Evolutionary conservation across 495 filamentous ascomycete genomes (phyloP), one percentile per base, ranked within the genome.

Genomic region (Neurospora sp.): DNA sequence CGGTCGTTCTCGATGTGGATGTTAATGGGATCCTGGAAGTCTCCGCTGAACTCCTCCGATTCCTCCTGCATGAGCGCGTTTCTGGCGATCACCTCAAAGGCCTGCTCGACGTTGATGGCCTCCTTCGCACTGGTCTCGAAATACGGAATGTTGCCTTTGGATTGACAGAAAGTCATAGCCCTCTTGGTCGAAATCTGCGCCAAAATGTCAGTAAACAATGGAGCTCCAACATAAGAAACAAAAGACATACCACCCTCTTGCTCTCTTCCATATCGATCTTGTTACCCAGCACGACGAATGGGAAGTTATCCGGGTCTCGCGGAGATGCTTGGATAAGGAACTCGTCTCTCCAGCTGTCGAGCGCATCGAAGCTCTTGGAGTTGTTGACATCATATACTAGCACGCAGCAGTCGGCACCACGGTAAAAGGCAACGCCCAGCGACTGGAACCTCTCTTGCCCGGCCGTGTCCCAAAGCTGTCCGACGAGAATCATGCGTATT

Each of bases 71-170:
- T 92, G 35, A 99, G 86, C 12, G 96, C 96, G 81, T 97, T 97
- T 77, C 93, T 88, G 73, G 96, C 96, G 79, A 99, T 98, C n/a
- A 97, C 96, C 86, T 98, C 96, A 80, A 99, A 99, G 69, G 96
- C 96, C 82, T 98, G 93, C 85, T 99, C 96, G 16, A 99, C 96
- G 77, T 98, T 98, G 79, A 97, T 89, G 37, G 94, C 96, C 81
- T 99, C 96, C 86, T 99, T 99, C 44, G 96, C 96, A 83, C 94
- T 98, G 8, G 96, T 98, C 87, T 99, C 96, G 78, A 98, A 99
- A 81, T 98, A 99, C 3, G 96, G 96, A 74, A 99, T 97, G 70
- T 91, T 92, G 38, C 96, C 96, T 82, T 98, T 98, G 35, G 93
- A 96, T 82, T 97, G 93, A 81, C 96, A 99, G 83, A 97, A 99